Conservation (phyloP, 495 filamentous ascomycete species). For the Tuber brumale region DNA sequence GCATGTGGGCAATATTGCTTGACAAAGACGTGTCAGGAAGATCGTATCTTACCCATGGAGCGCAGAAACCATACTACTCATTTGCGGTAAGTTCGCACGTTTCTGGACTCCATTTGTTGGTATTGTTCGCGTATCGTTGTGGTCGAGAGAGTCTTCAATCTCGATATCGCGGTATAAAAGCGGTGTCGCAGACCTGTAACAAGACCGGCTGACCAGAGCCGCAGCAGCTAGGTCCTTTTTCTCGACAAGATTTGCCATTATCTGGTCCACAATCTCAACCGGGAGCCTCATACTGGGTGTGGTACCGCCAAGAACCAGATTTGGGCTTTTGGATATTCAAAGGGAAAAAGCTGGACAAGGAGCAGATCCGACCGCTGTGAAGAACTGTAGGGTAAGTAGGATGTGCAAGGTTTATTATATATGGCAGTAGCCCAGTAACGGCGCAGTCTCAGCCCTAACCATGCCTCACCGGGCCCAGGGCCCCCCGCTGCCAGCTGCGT, state of each 20-base stretch:
- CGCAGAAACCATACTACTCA: constrained; percentile 15
- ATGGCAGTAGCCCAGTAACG: constrained; percentile 17
- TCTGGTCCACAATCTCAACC: constrained; percentile 30
- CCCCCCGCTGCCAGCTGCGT: neutral
- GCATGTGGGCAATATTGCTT: constrained; percentile 8
- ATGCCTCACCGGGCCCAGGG: neutral
- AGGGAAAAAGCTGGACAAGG: neutral
- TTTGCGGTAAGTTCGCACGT: constrained; percentile 19
- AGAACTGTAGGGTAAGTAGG: constrained; percentile 3
- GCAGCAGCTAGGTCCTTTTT: constrained; percentile 15
- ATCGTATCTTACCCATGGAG: constrained; percentile 27
- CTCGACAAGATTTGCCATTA: constrained; percentile 28
- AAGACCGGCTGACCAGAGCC: constrained; percentile 30
- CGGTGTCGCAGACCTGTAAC: constrained; percentile 26
- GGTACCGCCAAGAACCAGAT: constrained; percentile 7
- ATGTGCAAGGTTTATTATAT: constrained; percentile 9
- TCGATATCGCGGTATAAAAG: constrained; percentile 29
- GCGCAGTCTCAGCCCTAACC: constrained; percentile 19
- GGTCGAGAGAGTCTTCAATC: constrained; percentile 14
- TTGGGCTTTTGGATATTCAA: constrained; percentile 11
- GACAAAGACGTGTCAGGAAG: neutral
- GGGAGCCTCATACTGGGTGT: constrained; percentile 29
- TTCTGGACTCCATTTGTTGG: constrained; percentile 4
- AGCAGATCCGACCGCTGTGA: constrained; percentile 1
- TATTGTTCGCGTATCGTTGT: neutral